These are phyloP conservation scores for Salix suchowensis DNA, from an alignment of 345 rosid species.

Conservation along the genomic window DNA sequence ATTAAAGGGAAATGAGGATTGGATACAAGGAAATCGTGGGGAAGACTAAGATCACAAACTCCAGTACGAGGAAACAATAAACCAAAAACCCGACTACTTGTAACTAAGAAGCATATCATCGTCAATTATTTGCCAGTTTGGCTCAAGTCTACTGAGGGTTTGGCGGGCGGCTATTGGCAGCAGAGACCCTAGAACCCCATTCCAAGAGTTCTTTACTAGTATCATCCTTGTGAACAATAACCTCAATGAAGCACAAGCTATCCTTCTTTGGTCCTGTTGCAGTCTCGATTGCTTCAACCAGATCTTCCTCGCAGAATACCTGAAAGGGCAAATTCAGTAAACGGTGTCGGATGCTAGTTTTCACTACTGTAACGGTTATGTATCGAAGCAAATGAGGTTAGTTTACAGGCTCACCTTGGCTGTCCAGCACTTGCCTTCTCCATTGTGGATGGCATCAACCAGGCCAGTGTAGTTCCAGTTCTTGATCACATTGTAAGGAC, in stretches of 20 bases:
- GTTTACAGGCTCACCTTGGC: slow-evolving; percentile 44
- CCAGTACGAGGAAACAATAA: not conserved
- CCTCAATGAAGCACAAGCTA: slow-evolving; percentile 70
- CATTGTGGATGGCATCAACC: slow-evolving; percentile 67
- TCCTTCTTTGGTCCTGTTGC: slow-evolving; percentile 60
- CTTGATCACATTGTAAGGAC: slow-evolving; percentile 82
- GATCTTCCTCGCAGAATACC: slow-evolving; percentile 66
- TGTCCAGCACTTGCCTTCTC: slow-evolving; percentile 84
- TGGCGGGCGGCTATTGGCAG: slow-evolving; percentile 76
- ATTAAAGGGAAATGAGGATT: not conserved
- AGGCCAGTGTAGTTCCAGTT: slow-evolving; percentile 81
- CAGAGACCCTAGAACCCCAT: slow-evolving; percentile 76
- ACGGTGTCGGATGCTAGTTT: not conserved
- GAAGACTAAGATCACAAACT: not conserved
- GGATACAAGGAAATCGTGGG: not conserved
- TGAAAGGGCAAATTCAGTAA: slow-evolving; percentile 11
- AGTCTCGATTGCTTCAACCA: slow-evolving; percentile 46
- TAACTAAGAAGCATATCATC: not conserved
- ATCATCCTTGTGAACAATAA: slow-evolving; percentile 72
- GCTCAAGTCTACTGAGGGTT: slow-evolving; percentile 45
- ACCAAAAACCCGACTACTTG: not conserved
- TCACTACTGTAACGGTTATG: not conserved
- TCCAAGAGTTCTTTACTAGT: slow-evolving; percentile 81
- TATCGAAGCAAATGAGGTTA: not conserved
- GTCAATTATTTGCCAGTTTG: too few species aligned